These are phyloP conservation scores for Podaxis sp. DNA, from an alignment of 768 basidiomycete genomes.

Conservation along the genomic window DNA sequence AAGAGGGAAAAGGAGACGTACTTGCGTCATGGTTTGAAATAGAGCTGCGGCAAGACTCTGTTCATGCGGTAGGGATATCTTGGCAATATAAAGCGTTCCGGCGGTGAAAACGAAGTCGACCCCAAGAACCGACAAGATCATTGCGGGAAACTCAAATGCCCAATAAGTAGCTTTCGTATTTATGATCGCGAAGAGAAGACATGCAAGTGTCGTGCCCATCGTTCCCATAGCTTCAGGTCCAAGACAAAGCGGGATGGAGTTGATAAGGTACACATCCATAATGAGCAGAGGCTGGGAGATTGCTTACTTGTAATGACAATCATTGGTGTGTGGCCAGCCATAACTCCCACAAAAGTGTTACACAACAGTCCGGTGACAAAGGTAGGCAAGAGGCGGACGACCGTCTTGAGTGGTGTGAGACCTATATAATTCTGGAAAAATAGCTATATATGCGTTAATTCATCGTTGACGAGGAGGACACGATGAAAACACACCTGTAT, in stretches of 20 bases:
- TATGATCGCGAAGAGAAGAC: constrained; percentile 69
- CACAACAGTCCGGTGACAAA: constrained; percentile 60
- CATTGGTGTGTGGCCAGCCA: constrained; percentile 54
- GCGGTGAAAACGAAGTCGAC: constrained; percentile 76
- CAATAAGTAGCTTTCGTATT: constrained; percentile 57
- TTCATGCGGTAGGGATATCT: constrained; percentile 62
- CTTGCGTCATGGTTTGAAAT: constrained; percentile 82
- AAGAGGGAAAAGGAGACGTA: constrained; percentile 22
- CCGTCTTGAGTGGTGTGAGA: constrained; percentile 55
- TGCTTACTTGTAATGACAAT: constrained; percentile 54
- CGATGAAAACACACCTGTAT: constrained; percentile 18
- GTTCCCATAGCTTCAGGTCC: constrained; percentile 41
- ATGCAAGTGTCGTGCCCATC: constrained; percentile 52
- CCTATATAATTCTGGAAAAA: constrained; percentile 69
- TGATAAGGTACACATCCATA: background rate
- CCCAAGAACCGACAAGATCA: constrained; percentile 64
- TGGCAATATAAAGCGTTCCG: constrained; percentile 74
- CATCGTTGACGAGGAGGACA: background rate
- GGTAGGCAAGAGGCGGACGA: constrained; percentile 72
- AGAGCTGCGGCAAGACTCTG: constrained; percentile 75
- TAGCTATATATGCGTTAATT: constrained; percentile 34
- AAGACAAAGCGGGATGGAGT: background rate
- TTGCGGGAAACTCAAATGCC: constrained; percentile 74
- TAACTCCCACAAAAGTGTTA: constrained; percentile 62
- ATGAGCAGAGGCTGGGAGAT: too few relatives aligned